phyloP scores from a whole-genome alignment of 371 early-diverging fungal species.

The Syncephalis plumigaleata region DNA sequence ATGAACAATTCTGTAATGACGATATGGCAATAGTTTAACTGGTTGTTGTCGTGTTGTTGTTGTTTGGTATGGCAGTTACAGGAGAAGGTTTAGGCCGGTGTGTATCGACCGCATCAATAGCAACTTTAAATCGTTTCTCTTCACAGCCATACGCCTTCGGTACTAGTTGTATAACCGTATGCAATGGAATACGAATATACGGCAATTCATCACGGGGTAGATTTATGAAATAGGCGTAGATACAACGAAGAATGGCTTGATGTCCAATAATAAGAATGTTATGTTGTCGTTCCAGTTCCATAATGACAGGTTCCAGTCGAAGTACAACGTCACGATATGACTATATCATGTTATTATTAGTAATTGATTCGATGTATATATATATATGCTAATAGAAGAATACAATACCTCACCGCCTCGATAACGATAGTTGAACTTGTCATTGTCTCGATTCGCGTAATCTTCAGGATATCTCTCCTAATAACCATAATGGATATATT shows the following conservation, averaged over 20 bases:
- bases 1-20: too few relatives aligned
- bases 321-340: conserved; percentile 79
- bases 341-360: conserved; percentile 8
- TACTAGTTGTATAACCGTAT: conserved; percentile 86
- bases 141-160: conserved; percentile 91
- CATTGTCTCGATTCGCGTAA: conserved; percentile 76
- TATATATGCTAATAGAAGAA: not conserved
- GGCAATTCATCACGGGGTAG: conserved; percentile 83
- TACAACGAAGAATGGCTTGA: conserved; percentile 84
- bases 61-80: too few relatives aligned
- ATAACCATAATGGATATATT: too few relatives aligned
- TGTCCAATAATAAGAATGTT: conserved; percentile 92
- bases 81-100: conserved; percentile 39
- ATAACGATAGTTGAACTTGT: conserved; percentile 89
- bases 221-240: conserved; percentile 88
- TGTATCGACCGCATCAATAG: conserved; percentile 76
- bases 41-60: too few relatives aligned
- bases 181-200: conserved; percentile 91
- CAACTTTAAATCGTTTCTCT: conserved; percentile 69
- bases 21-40: too few relatives aligned
- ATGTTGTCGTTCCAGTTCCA: conserved; percentile 93
- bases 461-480: conserved; percentile 64
- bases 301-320: conserved; percentile 83
- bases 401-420: conserved; percentile 86
- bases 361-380: not conserved